Conservation (phyloP, 192 early-diverging fungal genomes). For the Backusella tarrabulga region DNA sequence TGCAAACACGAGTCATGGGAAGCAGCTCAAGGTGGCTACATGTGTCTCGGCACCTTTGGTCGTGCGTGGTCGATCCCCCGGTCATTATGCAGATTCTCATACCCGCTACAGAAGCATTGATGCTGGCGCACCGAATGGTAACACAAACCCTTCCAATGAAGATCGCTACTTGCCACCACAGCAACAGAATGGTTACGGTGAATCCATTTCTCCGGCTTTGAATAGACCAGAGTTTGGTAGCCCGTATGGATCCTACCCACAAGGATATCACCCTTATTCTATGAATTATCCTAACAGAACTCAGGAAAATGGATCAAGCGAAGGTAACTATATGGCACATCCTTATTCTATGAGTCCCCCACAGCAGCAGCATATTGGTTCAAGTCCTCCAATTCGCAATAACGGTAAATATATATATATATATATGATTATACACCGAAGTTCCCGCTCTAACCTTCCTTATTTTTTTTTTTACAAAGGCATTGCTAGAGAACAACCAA, state of each 20-base stretch:
- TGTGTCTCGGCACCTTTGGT: conserved; percentile 76
- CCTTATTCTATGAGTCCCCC: not conserved
- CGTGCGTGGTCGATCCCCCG: conserved; percentile 86
- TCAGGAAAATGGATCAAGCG: conserved; percentile 4
- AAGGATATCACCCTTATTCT: not conserved
- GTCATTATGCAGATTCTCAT: conserved; percentile 72
- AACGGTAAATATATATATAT: too few relatives aligned
- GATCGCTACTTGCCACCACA: not conserved
- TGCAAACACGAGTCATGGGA: conserved; percentile 62
- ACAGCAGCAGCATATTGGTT: not conserved
- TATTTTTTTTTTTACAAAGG: too few relatives aligned
- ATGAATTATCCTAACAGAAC: not conserved
- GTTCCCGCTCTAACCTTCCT: not conserved
- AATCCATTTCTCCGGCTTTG: not conserved
- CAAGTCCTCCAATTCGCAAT: not conserved
- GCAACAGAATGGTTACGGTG: not conserved
- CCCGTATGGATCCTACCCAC: not conserved
- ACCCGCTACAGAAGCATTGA: conserved; percentile 31
- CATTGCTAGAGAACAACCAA: not conserved
- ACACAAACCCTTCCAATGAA: not conserved
- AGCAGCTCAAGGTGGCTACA: conserved; percentile 54
- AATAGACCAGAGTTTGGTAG: not conserved
- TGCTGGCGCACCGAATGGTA: conserved; percentile 8
- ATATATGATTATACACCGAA: not conserved
- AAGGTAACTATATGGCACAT: conserved; percentile 2